phyloP scores from a whole-genome alignment of 345 rosid genomes.

The Corymbia maculata region DNA sequence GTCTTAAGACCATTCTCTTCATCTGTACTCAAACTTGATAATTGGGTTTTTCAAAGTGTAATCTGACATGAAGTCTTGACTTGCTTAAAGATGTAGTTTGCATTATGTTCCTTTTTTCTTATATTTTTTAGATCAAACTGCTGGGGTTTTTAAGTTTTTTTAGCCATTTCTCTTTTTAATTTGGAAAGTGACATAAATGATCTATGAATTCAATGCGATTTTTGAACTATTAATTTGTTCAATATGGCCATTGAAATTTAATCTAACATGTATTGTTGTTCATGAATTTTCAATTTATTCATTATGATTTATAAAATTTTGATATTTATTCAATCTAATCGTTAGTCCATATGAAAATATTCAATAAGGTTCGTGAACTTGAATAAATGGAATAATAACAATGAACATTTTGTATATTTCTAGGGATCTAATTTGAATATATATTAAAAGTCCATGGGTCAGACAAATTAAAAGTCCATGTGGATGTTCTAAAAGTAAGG shows the following conservation, averaged over 20 bases:
- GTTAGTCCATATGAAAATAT: too few relatives aligned
- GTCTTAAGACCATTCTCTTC: background rate
- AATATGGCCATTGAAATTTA: accelerated
- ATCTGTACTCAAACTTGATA: accelerated
- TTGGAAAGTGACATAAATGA: too few relatives aligned
- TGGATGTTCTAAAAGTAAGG: too few relatives aligned
- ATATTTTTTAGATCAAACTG: background rate
- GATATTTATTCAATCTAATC: accelerated
- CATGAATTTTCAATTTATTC: accelerated
- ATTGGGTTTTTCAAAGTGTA: background rate
- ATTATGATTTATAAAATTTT: too few relatives aligned
- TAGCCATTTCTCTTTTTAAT: too few relatives aligned
- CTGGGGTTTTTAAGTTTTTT: background rate
- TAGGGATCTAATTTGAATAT: accelerated
- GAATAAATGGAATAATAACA: accelerated
- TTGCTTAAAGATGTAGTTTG: accelerated
- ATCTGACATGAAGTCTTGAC: accelerated
- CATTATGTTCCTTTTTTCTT: background rate
- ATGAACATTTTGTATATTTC: accelerated
- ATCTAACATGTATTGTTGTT: accelerated
- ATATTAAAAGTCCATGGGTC: too few relatives aligned
- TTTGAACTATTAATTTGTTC: too few relatives aligned
- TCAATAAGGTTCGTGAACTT: too few relatives aligned
- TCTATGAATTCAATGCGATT: too few relatives aligned
- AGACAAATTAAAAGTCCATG: too few relatives aligned